Evolutionary conservation across 768 basidiomycete species (phyloP).

Genomic region (Macrolepiota albuminosa): DNA sequence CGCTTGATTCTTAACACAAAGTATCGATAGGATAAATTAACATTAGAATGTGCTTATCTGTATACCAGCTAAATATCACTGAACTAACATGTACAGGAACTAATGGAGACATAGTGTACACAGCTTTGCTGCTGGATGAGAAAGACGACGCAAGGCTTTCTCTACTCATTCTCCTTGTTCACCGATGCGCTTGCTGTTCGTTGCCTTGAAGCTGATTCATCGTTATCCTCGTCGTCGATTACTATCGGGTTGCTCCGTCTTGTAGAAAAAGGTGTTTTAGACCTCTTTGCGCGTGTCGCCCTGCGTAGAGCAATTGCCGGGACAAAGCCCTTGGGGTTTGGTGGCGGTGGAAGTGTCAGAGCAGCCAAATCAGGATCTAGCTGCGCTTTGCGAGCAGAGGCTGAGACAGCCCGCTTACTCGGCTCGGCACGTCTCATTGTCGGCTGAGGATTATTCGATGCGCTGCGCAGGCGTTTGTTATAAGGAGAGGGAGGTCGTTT

Average conservation of each 20-base stretch:
- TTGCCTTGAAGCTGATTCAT: slow-evolving; percentile 1
- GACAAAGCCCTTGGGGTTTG: slow-evolving; percentile 1
- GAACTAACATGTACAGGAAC: not conserved
- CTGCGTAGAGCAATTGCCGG: not conserved
- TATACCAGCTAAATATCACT: not conserved
- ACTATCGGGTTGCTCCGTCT: not conserved
- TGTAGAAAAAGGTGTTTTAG: not conserved
- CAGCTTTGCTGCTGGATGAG: not conserved
- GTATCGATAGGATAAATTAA: not conserved
- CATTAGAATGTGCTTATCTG: not conserved
- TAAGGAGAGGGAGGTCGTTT: slow-evolving; percentile 10
- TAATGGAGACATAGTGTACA: not conserved
- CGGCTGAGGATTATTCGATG: slow-evolving; percentile 8
- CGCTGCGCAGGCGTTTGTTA: slow-evolving; percentile 12
- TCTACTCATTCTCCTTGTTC: slow-evolving; percentile 13
- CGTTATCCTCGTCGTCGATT: slow-evolving; percentile 2
- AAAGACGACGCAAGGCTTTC: not conserved
- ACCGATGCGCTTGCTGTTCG: slow-evolving; percentile 3
- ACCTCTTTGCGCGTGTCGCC: not conserved
- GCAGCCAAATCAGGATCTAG: slow-evolving; percentile 8
- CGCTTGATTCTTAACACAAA: not conserved
- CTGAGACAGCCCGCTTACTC: slow-evolving; percentile 6
- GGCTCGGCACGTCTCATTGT: not conserved
- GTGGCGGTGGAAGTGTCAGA: slow-evolving; percentile 11
- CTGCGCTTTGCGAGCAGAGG: not conserved